Conservation (phyloP, 306 rosid species). For the Astragalus membranaceus region DNA sequence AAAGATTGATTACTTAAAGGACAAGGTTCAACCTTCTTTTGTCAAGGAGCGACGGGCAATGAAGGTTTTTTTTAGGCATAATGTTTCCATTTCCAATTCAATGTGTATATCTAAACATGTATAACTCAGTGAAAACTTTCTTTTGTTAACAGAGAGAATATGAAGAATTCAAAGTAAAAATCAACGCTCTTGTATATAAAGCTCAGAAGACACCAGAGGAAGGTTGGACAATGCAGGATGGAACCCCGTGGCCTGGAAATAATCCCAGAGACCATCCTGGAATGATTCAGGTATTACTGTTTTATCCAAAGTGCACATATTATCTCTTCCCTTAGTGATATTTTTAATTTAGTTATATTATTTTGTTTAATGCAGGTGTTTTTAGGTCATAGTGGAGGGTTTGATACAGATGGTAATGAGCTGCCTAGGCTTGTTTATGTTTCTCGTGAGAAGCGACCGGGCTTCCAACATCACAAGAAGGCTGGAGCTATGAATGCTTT, state of each 20-base stretch:
- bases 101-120: neutral
- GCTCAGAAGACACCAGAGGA: conserved; percentile 99
- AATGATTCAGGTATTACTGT: conserved; percentile 83
- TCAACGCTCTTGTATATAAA: conserved; percentile 90
- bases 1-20: conserved; percentile 95
- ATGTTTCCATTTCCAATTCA: neutral
- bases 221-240: conserved; percentile 99
- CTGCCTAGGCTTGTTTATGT: conserved; percentile 98
- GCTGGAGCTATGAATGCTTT: conserved; percentile 99
- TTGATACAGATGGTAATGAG: conserved; percentile 98
- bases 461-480: conserved; percentile 99
- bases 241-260: conserved; percentile 99
- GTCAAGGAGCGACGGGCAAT: conserved; percentile 97
- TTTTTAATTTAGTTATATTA: conserved; percentile 10
- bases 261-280: conserved; percentile 99
- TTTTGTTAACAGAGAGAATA: conserved; percentile 76
- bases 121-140: neutral
- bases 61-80: conserved; percentile 53
- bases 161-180: conserved; percentile 89
- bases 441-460: conserved; percentile 99
- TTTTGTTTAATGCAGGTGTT: conserved; percentile 64
- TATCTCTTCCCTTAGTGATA: neutral
- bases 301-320: conserved; percentile 4
- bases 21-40: conserved; percentile 95
- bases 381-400: conserved; percentile 97